phyloP scores from a whole-genome alignment of 1,139 yeast species.

The Entelexis paramagnoliae region DNA sequence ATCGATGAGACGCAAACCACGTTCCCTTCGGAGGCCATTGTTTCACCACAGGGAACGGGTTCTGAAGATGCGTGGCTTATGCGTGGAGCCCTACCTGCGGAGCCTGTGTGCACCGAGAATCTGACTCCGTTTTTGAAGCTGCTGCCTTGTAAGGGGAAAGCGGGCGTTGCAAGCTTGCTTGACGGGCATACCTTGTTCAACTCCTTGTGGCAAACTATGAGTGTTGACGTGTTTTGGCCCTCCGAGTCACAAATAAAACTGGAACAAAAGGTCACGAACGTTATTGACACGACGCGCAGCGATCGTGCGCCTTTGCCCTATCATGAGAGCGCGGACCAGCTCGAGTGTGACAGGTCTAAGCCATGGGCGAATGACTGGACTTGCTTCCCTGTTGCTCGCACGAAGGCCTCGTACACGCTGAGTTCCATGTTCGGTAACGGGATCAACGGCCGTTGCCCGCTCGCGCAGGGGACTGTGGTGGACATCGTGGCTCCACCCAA shows the following conservation, averaged over 20 bases:
- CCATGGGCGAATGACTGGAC: constrained; percentile 46
- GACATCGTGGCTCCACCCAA: constrained; percentile 28
- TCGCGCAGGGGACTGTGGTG: constrained; percentile 29
- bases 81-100: constrained; percentile 86
- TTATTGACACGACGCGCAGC: constrained; percentile 61
- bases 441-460: constrained; percentile 55
- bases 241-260: constrained; percentile 45
- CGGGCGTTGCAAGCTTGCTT: constrained; percentile 74
- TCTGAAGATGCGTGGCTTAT: constrained; percentile 38
- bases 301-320: constrained; percentile 69
- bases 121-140: constrained; percentile 85
- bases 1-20: constrained; percentile 75
- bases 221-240: constrained; percentile 52
- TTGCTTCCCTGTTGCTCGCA: constrained; percentile 55
- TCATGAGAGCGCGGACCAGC: constrained; percentile 56
- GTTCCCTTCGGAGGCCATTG: constrained; percentile 33
- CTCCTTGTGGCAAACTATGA: constrained; percentile 89
- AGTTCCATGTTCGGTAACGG: constrained; percentile 60
- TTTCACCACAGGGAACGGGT: constrained; percentile 27
- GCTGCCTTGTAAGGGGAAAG: constrained; percentile 84
- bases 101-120: constrained; percentile 95
- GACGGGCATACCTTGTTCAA: constrained; percentile 96
- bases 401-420: constrained; percentile 40
- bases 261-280: constrained; percentile 63
- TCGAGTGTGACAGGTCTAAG: constrained; percentile 62